Evolutionary conservation across 306 rosid species (phyloP).

Genomic region (Lithocarpus polystachyus): DNA sequence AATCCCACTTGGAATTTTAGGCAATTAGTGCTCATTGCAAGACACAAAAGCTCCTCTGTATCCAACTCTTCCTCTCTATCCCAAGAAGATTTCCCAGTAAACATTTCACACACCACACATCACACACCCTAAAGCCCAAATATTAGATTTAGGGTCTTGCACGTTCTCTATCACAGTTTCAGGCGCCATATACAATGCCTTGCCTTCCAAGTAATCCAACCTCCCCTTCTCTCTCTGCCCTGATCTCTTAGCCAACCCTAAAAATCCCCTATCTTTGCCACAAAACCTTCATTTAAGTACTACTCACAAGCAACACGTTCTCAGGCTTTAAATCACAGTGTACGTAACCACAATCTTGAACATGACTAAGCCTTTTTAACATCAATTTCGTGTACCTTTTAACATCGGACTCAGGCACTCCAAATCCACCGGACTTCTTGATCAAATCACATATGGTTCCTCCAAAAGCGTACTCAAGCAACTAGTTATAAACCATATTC

Average conservation of each 20-base stretch:
- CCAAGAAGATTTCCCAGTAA: conserved; percentile 21
- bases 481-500: conserved; percentile 16
- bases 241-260: conserved; percentile 21
- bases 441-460: conserved; percentile 18
- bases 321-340: conserved; percentile 38
- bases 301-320: conserved; percentile 18
- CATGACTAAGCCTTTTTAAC: conserved; percentile 18
- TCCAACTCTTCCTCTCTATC: background rate
- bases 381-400: conserved; percentile 10
- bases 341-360: background rate
- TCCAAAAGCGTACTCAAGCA: conserved; percentile 25
- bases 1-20: conserved; percentile 8
- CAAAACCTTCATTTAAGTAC: background rate
- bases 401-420: conserved; percentile 18
- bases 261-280: conserved; percentile 31
- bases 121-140: conserved; percentile 35
- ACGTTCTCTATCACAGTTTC: conserved; percentile 13
- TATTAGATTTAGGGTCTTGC: conserved; percentile 21
- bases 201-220: conserved; percentile 26
- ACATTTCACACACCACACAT: conserved; percentile 28
- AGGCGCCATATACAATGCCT: conserved; percentile 20
- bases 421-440: conserved; percentile 1
- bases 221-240: background rate
- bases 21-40: background rate
- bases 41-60: background rate